Base-by-base conservation (phyloP, 2,329 filamentous ascomycete genomes). In the Cladosporium halotolerans region DNA sequence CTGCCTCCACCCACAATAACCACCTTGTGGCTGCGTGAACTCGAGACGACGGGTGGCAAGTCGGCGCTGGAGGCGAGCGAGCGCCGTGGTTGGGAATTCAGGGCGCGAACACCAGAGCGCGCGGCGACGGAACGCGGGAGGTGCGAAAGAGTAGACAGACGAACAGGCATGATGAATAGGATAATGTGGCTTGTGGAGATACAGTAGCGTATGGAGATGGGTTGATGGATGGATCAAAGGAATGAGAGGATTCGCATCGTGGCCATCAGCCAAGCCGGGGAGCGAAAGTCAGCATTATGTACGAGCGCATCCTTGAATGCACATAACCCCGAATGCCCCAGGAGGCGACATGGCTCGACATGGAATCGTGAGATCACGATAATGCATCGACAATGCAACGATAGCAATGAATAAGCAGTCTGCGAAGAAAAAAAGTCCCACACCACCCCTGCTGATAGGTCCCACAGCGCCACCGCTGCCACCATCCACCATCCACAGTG, bases 1-100 rank as follows among this genome's bases (percentile, higher is more conserved):
- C 80, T 74, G 33, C 85, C 85, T 49, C 79, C 83, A 47, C 85
- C 85, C 23, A 88, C 73, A 2, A 88, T 77, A 10, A 87, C 81
- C 11, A 88, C 74, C 62, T 78, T 83, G 73, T 88, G 84, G 58
- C 72, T 75, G 48, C 69, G 69, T 31, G 68, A 63, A n/a, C 32
- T 3, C 32, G 32, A 34, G 32, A 34, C 32, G 32, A 34, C 32
- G 32, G 32, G 32, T 34, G 32, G 32, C 32, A 34, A 2, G 32
- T 34, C 32, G 2, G 32, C 2, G 32, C 2, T 34, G 32, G 32
- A 34, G 32, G 32, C 32, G 32, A 34, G 32, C 32, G 32, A 34
- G 32, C 32, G 32, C 32, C 32, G 32, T 34, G 32, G 32, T 34
- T 34, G 32, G 32, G 32, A 34, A 34, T 3, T 2, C 32, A 34